Base-by-base conservation (phyloP, 78 protist species). In the Dictyostelium purpureum region DNA sequence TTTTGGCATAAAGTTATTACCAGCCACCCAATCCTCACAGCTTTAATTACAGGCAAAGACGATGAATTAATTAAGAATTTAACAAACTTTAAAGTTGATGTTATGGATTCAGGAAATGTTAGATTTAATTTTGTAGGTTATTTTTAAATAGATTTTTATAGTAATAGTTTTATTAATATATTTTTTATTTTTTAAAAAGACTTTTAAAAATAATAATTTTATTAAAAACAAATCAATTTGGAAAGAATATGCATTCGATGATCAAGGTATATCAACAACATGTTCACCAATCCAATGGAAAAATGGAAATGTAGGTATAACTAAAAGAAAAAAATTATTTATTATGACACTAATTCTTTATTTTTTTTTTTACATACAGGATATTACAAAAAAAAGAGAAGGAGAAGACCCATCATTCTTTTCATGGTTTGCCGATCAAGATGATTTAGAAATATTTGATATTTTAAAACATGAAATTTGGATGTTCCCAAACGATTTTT, bases 351-450 rank as follows among this genome's bases (percentile, higher is more conserved):
- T 24, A 52, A 57, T 24, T 26, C 6, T 18, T 7, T 6, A n/a
- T 7, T 57, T 26, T 26, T 26, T 26, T 57, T 26, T 6, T 57
- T 9, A n/a, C 26, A n/a, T 57, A 28, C 24, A 24, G 65, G 77
- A 65, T 51, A 65, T 67, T 11, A 80, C 89, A 51, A 67, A 51
- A 59, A 49, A 80, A 14, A 33, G 9, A 80, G 69, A 65, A 18
- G 69, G 31, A 65, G 69, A 65, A 10, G 89, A 80, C 37, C 78
- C 89, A 42, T 35, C 57, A 1, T 67, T 80, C 31, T 80, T 80
- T 31, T 65, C 77, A 24, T 80, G 89, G 89, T 80, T 80, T 38
- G 43, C 73, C 35, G 45, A 74, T 28, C 77, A 80, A 71, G 89
- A 80, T 12, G 89, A 80, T 9, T 45, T 67, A 6, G 76, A 65